phyloP scores from a whole-genome alignment of 2,329 filamentous ascomycete genomes.

The Acephala macrosclerotiorum region DNA sequence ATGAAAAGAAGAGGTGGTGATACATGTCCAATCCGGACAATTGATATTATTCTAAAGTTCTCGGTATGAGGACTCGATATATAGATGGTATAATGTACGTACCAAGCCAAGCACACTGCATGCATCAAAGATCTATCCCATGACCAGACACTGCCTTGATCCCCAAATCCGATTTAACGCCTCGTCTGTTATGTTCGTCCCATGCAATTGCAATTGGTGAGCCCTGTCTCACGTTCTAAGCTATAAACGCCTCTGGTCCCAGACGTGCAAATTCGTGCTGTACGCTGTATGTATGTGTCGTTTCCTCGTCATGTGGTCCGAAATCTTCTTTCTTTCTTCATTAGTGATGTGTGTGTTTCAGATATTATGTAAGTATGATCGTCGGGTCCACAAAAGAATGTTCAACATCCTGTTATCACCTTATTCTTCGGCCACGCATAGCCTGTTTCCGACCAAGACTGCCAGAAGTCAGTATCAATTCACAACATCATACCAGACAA shows the following conservation, averaged over 20 bases:
- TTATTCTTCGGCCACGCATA: slow-evolving; percentile 42
- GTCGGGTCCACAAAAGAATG: neutral
- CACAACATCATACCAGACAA: neutral
- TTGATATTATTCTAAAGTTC: neutral
- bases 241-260: neutral
- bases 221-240: neutral
- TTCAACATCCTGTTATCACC: slow-evolving; percentile 39
- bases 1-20: neutral
- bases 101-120: neutral
- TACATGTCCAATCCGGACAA: slow-evolving; percentile 5
- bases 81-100: slow-evolving; percentile 2
- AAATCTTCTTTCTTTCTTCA: neutral
- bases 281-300: neutral
- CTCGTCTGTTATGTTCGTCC: neutral
- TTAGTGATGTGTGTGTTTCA: neutral
- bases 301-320: neutral
- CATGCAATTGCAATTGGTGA: neutral
- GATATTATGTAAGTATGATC: neutral
- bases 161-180: neutral
- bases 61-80: neutral
- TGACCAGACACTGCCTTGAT: neutral
- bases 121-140: neutral
- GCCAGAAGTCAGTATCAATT: slow-evolving; percentile 13
- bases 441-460: slow-evolving; percentile 41
- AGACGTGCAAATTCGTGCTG: neutral